Evolutionary conservation across 768 basidiomycete genomes (phyloP), one percentile per base, ranked within the genome.

Genomic region (Macrolepiota fuliginosa): DNA sequence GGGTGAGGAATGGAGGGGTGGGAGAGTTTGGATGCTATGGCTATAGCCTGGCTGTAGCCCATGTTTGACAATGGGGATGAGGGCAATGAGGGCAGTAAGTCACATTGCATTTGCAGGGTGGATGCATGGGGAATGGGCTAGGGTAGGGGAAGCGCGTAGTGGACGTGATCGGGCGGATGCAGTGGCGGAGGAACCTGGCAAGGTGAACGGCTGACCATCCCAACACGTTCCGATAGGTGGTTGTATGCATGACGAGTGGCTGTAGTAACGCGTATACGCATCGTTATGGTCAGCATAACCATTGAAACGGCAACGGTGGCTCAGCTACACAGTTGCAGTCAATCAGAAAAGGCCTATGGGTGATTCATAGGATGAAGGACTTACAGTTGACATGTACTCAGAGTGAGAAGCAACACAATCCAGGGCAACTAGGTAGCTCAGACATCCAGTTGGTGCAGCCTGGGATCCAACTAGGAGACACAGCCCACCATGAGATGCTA

Each of bases 211-310:
- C 7, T 19, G 15, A 25, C 52, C 58, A 11, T 52, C 36, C 53
- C 37, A 36, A 29, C 37, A 25, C 6, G 74, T 71, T 0, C 77
- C 79, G 1, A 64, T 59, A 17, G 69, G 68, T 0, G 17, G 7
- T 4, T 36, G 47, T 19, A 25, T 6, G 19, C 39, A 51, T 6
- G 50, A 39, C 9, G 15, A 19, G 7, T 42, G 58, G 2, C 17
- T n/a, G 35, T 58, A 58, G 2, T 50, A 15, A 24, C 35, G 22
- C 32, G 46, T 3, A 39, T 50, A 39, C 17, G 29, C 32, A 25
- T 50, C 47, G 36, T 36, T 47, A 17, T 49, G 46, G 42, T 32
- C 25, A n/a, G 32, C 40, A 19, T 57, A 57, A 22, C 29, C 56
- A 47, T n/a, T 36, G 19, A 42, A n/a, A 47, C 46, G 46, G 29